phyloP scores from a whole-genome alignment of 306 rosid genomes.

The Abrus precatorius region DNA sequence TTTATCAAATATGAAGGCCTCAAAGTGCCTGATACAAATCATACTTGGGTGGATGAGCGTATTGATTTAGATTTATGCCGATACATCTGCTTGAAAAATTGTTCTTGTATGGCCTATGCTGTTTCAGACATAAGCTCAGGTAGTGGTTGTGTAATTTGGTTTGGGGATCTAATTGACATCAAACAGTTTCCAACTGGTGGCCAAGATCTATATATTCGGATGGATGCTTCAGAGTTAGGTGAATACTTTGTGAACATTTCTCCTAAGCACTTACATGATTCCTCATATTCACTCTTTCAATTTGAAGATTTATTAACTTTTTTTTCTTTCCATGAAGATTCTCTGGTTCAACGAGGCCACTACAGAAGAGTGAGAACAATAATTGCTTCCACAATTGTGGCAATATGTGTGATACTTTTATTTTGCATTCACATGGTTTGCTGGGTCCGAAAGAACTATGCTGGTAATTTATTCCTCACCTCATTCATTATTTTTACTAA shows the following conservation, averaged over 20 bases:
- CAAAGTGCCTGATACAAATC: conserved; percentile 35
- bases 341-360: no score
- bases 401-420: background rate
- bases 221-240: conserved; percentile 20
- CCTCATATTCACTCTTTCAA: background rate
- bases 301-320: background rate
- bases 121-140: conserved; percentile 30
- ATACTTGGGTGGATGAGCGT: conserved; percentile 8
- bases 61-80: conserved; percentile 17
- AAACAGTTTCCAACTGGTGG: background rate
- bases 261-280: background rate
- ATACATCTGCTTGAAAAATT: conserved; percentile 29
- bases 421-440: background rate
- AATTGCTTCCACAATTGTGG: background rate
- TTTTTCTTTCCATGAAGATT: background rate
- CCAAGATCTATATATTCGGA: conserved; percentile 27
- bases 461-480: background rate
- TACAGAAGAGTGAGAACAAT: background rate
- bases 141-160: conserved; percentile 36
- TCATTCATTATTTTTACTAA: background rate
- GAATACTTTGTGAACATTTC: background rate
- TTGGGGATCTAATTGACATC: conserved; percentile 26
- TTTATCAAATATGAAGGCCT: background rate
- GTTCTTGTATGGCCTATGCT: conserved; percentile 58
- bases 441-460: background rate